Conservation (phyloP, 129 eudicot species). For the Solidago caesia region DNA sequence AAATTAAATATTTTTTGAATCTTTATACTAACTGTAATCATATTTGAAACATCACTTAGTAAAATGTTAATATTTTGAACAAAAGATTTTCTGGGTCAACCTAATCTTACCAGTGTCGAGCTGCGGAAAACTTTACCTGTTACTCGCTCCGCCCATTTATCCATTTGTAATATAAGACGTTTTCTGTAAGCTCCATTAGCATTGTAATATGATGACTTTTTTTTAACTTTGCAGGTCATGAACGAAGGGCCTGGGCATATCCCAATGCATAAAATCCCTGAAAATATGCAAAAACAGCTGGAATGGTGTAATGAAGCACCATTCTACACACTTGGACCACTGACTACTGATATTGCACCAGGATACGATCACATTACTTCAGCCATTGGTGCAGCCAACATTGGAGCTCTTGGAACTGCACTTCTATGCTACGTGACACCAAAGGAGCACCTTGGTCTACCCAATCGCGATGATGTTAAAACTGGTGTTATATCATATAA, state of each 20-base stretch:
- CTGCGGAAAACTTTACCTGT: no score
- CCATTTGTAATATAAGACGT: no score
- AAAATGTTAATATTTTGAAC: no score
- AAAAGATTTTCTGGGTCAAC: no score
- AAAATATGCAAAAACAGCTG: conserved; percentile 93
- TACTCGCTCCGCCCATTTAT: no score
- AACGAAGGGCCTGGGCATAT: conserved; percentile 98
- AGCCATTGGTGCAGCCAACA: conserved; percentile 98
- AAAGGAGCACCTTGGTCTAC: conserved; percentile 95
- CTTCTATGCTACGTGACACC: conserved; percentile 96
- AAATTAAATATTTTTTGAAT: no score
- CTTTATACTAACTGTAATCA: no score
- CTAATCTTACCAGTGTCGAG: no score
- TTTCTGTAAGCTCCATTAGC: background rate
- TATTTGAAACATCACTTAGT: no score
- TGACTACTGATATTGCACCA: conserved; percentile 97
- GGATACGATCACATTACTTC: conserved; percentile 98
- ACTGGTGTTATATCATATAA: conserved; percentile 88
- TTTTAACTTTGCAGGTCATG: conserved; percentile 61
- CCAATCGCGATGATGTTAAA: conserved; percentile 91
- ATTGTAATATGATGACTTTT: background rate
- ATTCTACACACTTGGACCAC: conserved; percentile 95
- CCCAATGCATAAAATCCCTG: conserved; percentile 94
- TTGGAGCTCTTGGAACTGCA: conserved; percentile 97
- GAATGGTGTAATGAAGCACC: conserved; percentile 95